phyloP scores from a whole-genome alignment of 2,329 filamentous ascomycete species.

The Capronia americana region DNA sequence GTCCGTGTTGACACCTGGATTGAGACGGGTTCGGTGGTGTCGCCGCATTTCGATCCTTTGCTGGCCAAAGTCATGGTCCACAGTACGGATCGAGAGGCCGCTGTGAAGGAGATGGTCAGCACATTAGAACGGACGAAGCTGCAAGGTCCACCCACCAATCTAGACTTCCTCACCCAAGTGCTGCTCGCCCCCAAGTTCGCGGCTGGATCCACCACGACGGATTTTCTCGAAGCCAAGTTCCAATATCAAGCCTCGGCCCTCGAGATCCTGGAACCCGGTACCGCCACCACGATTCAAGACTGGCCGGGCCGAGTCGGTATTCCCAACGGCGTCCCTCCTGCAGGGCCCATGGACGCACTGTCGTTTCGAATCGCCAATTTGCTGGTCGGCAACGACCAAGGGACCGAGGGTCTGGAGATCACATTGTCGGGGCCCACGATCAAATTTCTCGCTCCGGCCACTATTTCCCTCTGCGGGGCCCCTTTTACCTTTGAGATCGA shows the following conservation, averaged over 20 bases:
- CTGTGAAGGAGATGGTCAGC: conserved; percentile 53
- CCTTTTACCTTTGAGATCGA: conserved; percentile 47
- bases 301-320: conserved; percentile 60
- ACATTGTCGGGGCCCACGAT: conserved; percentile 65
- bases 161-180: conserved; percentile 56
- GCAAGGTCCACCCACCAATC: conserved; percentile 62
- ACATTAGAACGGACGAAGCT: conserved; percentile 55
- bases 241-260: conserved; percentile 57
- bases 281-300: conserved; percentile 65
- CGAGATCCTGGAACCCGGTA: conserved; percentile 61
- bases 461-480: conserved; percentile 63
- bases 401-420: conserved; percentile 63
- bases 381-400: conserved; percentile 61
- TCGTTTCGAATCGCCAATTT: conserved; percentile 63
- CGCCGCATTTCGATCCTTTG: conserved; percentile 57
- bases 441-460: conserved; percentile 60
- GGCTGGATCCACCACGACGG: conserved; percentile 2
- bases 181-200: conserved; percentile 25
- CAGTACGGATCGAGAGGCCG: conserved; percentile 47
- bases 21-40: conserved; percentile 61
- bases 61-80: conserved; percentile 66
- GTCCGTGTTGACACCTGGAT: conserved; percentile 70
- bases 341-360: conserved; percentile 66
- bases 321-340: conserved; percentile 63
- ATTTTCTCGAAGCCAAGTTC: conserved; percentile 45